These are phyloP conservation scores for Phytopythium vexans DNA, from an alignment of 352 stramenopile genomes.

Conservation along the genomic window DNA sequence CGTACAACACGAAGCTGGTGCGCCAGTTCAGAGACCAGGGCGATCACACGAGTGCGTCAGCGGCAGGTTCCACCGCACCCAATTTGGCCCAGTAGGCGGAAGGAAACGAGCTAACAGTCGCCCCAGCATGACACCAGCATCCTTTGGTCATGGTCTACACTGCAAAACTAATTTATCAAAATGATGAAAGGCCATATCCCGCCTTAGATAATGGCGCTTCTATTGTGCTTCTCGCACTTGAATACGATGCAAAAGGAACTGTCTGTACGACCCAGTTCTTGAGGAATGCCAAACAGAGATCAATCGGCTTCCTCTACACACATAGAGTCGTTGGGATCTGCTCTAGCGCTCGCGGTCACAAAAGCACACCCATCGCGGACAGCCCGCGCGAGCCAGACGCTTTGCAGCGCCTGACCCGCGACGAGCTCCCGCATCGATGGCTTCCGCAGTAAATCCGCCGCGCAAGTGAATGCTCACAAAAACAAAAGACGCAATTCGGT, in stretches of 20 bases:
- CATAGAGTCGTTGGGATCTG: slow-evolving; percentile 52
- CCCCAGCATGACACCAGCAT: neutral
- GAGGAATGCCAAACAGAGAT: slow-evolving; percentile 55
- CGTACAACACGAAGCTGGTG: slow-evolving; percentile 86
- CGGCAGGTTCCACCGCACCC: neutral
- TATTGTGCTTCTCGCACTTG: too few species aligned
- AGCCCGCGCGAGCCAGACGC: slow-evolving; percentile 21
- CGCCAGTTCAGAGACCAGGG: slow-evolving; percentile 63
- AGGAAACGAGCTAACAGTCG: neutral
- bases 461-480: slow-evolving; percentile 4
- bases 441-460: slow-evolving; percentile 11
- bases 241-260: slow-evolving; percentile 2
- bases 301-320: slow-evolving; percentile 76
- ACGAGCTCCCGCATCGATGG: slow-evolving; percentile 1
- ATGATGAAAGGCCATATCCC: neutral
- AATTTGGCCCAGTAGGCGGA: too few species aligned
- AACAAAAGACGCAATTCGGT: slow-evolving; percentile 4
- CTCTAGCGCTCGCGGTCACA: slow-evolving; percentile 47
- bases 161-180: neutral
- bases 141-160: neutral
- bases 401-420: slow-evolving; percentile 15
- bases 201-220: neutral
- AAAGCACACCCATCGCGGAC: slow-evolving; percentile 21
- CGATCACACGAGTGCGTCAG: slow-evolving; percentile 11
- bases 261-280: slow-evolving; percentile 79